Conservation (phyloP, 495 filamentous ascomycete genomes). For the Podospora bellae-mahoneyi region DNA sequence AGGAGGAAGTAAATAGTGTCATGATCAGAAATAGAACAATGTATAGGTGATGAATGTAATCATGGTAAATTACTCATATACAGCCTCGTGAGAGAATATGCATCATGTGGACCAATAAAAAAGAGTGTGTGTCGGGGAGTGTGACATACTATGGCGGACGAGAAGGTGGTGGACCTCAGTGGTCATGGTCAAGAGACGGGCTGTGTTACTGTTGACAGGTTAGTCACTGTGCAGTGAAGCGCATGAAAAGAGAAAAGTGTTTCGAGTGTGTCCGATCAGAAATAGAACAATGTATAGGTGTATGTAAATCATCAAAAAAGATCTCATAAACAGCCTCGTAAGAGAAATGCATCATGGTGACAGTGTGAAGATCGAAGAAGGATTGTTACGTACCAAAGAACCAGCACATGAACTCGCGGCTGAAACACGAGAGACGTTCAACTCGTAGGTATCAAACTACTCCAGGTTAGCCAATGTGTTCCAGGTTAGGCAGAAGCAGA, state of each 20-base stretch:
- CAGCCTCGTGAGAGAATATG: conserved; percentile 4
- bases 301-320: neutral
- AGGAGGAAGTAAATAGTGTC: neutral
- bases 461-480: neutral
- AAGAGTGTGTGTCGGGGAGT: neutral
- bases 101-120: neutral
- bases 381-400: neutral
- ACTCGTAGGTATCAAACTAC: neutral
- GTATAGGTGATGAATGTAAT: conserved; percentile 5
- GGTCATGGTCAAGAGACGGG: too few relatives aligned
- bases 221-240: too few relatives aligned
- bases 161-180: too few relatives aligned
- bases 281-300: conserved; percentile 8
- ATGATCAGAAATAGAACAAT: conserved; percentile 5
- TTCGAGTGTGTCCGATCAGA: neutral
- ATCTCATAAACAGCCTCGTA: conserved; percentile 5
- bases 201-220: too few relatives aligned
- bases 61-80: neutral
- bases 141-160: too few relatives aligned
- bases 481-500: neutral
- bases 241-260: neutral
- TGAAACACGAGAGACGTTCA: neutral
- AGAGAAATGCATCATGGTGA: conserved; percentile 5
- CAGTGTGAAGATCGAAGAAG: neutral
- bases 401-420: neutral